phyloP scores from a whole-genome alignment of 768 basidiomycete genomes.

The Tephrocybe sp. region DNA sequence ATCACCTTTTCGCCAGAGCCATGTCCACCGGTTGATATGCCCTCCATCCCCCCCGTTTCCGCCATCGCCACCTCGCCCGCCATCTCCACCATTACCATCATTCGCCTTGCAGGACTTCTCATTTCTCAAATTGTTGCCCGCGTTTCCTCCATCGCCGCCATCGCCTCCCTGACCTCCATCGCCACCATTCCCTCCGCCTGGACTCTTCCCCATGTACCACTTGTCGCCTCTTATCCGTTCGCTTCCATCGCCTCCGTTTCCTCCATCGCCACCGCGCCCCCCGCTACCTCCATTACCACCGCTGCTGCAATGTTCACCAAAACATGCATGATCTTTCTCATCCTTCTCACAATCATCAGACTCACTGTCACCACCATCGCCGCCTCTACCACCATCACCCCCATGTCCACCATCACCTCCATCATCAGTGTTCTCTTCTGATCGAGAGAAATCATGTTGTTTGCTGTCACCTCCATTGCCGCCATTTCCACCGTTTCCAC shows the following conservation, averaged over 20 bases:
- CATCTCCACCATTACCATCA: not conserved
- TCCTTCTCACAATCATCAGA: too few species aligned
- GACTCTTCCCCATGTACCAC: not conserved
- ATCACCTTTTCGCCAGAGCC: slow-evolving; percentile 3
- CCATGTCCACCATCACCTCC: slow-evolving; percentile 2
- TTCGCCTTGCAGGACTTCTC: not conserved
- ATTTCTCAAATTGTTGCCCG: not conserved
- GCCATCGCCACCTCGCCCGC: slow-evolving; percentile 2
- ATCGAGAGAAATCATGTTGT: not conserved
- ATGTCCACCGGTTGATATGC: not conserved
- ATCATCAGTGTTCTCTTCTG: not conserved
- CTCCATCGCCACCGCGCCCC: not conserved
- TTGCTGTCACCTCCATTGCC: not conserved
- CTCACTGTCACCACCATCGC: not conserved
- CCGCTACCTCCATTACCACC: too few species aligned
- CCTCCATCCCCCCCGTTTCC: slow-evolving; percentile 4
- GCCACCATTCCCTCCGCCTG: not conserved
- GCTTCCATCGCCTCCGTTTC: not conserved
- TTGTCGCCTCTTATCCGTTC: not conserved
- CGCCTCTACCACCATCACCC: slow-evolving; percentile 1
- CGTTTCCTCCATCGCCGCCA: not conserved
- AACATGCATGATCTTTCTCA: too few species aligned
- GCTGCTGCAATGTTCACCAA: too few species aligned
- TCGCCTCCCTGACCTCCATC: slow-evolving; percentile 1
- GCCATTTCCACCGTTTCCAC: not conserved